Conservation (phyloP, 2,329 filamentous ascomycete genomes). For the Fusarium pseudonygamai region DNA sequence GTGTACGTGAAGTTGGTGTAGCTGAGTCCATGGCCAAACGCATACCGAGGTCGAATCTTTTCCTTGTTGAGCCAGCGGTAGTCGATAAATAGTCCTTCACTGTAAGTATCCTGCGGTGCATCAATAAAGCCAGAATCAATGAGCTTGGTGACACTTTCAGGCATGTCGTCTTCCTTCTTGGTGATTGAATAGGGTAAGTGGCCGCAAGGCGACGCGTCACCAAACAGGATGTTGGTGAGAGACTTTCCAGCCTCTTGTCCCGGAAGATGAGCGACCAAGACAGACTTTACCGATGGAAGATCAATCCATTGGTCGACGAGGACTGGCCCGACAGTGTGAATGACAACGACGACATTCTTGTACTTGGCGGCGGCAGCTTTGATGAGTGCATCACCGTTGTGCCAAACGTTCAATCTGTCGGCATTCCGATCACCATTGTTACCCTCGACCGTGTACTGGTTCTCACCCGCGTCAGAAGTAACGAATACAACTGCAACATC, state of each 20-base stretch:
- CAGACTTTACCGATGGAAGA: slow-evolving; percentile 77
- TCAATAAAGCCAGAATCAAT: slow-evolving; percentile 63
- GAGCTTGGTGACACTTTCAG: slow-evolving; percentile 59
- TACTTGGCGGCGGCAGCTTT: slow-evolving; percentile 69
- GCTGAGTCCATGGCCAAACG: slow-evolving; percentile 86
- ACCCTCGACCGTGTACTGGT: slow-evolving; percentile 68
- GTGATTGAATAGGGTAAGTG: slow-evolving; percentile 89
- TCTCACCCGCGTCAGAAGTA: slow-evolving; percentile 86
- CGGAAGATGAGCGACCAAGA: slow-evolving; percentile 85
- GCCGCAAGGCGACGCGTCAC: slow-evolving; percentile 78
- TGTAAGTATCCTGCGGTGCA: slow-evolving; percentile 83
- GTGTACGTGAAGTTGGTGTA: slow-evolving; percentile 78
- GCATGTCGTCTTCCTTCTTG: slow-evolving; percentile 75
- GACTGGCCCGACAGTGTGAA: slow-evolving; percentile 87
- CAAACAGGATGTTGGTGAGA: slow-evolving; percentile 81
- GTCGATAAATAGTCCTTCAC: slow-evolving; percentile 86
- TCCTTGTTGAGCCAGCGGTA: slow-evolving; percentile 89
- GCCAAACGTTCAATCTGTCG: slow-evolving; percentile 65
- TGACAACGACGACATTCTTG: slow-evolving; percentile 76
- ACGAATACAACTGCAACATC: slow-evolving; percentile 89
- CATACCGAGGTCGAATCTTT: slow-evolving; percentile 77
- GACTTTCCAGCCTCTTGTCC: slow-evolving; percentile 89
- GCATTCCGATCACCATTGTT: slow-evolving; percentile 81
- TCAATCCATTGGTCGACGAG: slow-evolving; percentile 84
- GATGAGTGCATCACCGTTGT: slow-evolving; percentile 83